A percentile compares a stretch with the other conserved stretches of the same genome.
These are phyloP conservation scores for Fraxinus pennsylvanica DNA, from an alignment of 257 asterid genomes.

Conservation along the genomic window DNA sequence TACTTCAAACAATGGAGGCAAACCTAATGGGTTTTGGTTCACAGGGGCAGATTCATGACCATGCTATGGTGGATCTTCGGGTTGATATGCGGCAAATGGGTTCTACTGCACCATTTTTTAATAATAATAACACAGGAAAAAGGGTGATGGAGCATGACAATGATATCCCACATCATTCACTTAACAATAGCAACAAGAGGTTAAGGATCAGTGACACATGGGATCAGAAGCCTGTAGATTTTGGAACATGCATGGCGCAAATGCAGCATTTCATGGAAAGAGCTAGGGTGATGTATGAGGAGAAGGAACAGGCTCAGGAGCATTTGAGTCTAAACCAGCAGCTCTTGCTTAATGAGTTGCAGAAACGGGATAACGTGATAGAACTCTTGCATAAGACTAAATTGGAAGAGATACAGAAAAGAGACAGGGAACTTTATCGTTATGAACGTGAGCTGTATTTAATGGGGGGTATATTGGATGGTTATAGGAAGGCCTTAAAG, in stretches of 20 bases:
- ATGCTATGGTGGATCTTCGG: slow-evolving; percentile 44
- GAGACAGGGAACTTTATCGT: slow-evolving; percentile 52
- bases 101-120: slow-evolving; percentile 41
- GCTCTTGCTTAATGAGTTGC: slow-evolving; percentile 56
- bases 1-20: slow-evolving; percentile 58
- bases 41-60: slow-evolving; percentile 49
- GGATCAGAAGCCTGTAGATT: slow-evolving; percentile 53
- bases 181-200: slow-evolving; percentile 57
- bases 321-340: slow-evolving; percentile 51
- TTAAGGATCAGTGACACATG: slow-evolving; percentile 51
- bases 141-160: slow-evolving; percentile 63
- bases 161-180: slow-evolving; percentile 35
- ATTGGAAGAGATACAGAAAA: slow-evolving; percentile 61
- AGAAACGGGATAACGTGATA: slow-evolving; percentile 59
- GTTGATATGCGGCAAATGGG: slow-evolving; percentile 43
- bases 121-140: slow-evolving; percentile 43
- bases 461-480: slow-evolving; percentile 62
- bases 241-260: slow-evolving; percentile 61
- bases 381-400: slow-evolving; percentile 54
- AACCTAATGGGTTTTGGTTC: slow-evolving; percentile 45
- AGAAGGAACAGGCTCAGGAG: slow-evolving; percentile 46
- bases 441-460: slow-evolving; percentile 71
- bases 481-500: slow-evolving; percentile 75
- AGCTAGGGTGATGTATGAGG: slow-evolving; percentile 47
- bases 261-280: slow-evolving; percentile 45